Conservation (phyloP, 2,329 filamentous ascomycete genomes). For the Teratosphaeriaceae sp. region DNA sequence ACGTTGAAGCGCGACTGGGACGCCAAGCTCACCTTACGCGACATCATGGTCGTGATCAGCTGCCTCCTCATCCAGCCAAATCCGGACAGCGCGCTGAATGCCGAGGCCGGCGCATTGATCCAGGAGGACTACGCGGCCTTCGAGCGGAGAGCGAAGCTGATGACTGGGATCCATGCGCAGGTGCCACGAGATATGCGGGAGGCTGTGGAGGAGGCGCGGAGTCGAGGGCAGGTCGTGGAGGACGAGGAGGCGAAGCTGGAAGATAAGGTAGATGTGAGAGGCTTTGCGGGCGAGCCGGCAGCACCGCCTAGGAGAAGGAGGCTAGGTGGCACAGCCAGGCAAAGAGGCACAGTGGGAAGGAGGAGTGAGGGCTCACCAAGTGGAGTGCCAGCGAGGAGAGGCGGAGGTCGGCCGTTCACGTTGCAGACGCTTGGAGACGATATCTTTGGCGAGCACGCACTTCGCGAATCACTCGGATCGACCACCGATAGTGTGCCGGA, state of each 20-base stretch:
- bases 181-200: slow-evolving; percentile 41
- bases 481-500: slow-evolving; percentile 28
- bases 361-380: slow-evolving; percentile 20
- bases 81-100: slow-evolving; percentile 57
- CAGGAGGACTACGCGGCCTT: slow-evolving; percentile 55
- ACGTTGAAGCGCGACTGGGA: slow-evolving; percentile 60
- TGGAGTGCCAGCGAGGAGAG: slow-evolving; percentile 12
- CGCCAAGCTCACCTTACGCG: slow-evolving; percentile 49
- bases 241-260: slow-evolving; percentile 11
- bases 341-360: slow-evolving; percentile 14
- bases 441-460: slow-evolving; percentile 11
- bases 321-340: slow-evolving; percentile 19
- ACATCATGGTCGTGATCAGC: slow-evolving; percentile 54
- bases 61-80: slow-evolving; percentile 59
- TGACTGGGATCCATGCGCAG: slow-evolving; percentile 56
- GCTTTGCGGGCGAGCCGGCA: slow-evolving; percentile 12
- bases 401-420: slow-evolving; percentile 18
- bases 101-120: slow-evolving; percentile 51
- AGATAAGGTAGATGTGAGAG: slow-evolving; percentile 10
- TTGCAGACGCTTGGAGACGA: slow-evolving; percentile 23
- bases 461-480: background rate
- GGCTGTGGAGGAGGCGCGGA: slow-evolving; percentile 48
- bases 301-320: slow-evolving; percentile 20
- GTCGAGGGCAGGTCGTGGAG: slow-evolving; percentile 35
- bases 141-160: slow-evolving; percentile 50